These are phyloP conservation scores for Ceratobasidium sp. DNA, from an alignment of 1,284 basidiomycete species.

Conservation along the genomic window DNA sequence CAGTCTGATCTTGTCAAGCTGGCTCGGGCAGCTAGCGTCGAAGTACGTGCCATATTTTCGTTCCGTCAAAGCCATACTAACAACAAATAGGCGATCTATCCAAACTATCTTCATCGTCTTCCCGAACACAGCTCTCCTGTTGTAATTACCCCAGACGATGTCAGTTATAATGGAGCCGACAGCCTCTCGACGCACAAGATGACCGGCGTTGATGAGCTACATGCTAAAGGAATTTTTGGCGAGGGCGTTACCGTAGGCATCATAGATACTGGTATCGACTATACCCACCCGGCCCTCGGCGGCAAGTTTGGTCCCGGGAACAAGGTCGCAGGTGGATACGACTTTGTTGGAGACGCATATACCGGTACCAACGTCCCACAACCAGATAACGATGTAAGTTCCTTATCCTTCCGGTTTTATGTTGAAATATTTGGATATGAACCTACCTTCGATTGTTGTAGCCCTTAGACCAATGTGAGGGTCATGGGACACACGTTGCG, in stretches of 20 bases:
- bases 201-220: slow-evolving; percentile 58
- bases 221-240: slow-evolving; percentile 60
- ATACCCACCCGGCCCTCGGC: slow-evolving; percentile 61
- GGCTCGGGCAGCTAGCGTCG: slow-evolving; percentile 16
- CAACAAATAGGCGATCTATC: slow-evolving; percentile 8
- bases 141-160: neutral
- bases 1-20: slow-evolving; percentile 24
- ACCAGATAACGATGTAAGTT: slow-evolving; percentile 28
- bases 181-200: slow-evolving; percentile 45
- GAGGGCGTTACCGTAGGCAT: slow-evolving; percentile 63
- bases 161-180: neutral
- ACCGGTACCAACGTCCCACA: slow-evolving; percentile 15
- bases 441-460: slow-evolving; percentile 8
- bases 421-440: neutral
- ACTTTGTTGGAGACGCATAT: slow-evolving; percentile 59
- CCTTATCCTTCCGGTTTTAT: neutral
- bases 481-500: slow-evolving; percentile 58
- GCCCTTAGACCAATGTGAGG: slow-evolving; percentile 57
- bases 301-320: slow-evolving; percentile 61
- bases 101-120: slow-evolving; percentile 8
- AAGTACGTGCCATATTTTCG: neutral
- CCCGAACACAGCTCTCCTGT: neutral
- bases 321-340: slow-evolving; percentile 58
- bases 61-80: neutral
- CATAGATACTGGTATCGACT: slow-evolving; percentile 63